A percentile compares a stretch with the other conserved stretches of the same genome.
Conservation (phyloP, 2,329 filamentous ascomycete genomes). For the Monilinia laxa region DNA sequence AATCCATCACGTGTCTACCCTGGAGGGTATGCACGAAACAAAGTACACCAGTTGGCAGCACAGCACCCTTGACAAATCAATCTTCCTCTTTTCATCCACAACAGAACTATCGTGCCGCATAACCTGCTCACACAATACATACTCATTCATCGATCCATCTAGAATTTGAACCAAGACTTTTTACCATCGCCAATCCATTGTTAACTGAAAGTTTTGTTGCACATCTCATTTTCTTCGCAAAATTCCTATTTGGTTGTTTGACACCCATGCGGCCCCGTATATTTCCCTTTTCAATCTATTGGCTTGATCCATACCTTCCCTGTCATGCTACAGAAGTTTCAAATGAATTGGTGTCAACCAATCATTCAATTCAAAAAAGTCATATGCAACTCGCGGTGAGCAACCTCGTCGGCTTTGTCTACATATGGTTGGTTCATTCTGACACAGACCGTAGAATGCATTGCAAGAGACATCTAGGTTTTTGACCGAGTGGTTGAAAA, state of each 20-base stretch:
- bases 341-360: background rate
- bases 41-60: no score
- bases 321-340: background rate
- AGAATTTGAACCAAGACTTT: background rate
- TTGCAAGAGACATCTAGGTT: background rate
- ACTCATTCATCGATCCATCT: background rate
- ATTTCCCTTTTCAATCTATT: conserved; percentile 3
- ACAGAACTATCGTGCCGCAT: background rate
- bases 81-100: background rate
- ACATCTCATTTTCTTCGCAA: conserved; percentile 13
- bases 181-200: background rate
- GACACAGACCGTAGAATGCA: background rate
- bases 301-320: background rate
- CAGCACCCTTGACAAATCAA: no score
- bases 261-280: background rate
- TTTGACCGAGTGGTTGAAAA: background rate
- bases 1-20: no score
- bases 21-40: no score
- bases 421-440: background rate
- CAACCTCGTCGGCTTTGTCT: background rate
- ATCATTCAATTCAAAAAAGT: background rate
- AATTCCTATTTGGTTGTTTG: conserved; percentile 13
- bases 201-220: background rate
- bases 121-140: background rate
- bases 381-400: background rate